Percentiles rank a stretch among this genome's conserved stretches.
These are phyloP conservation scores for Fonsecaea pedrosoi DNA, from an alignment of 2,329 filamentous ascomycete genomes.

Conservation along the genomic window DNA sequence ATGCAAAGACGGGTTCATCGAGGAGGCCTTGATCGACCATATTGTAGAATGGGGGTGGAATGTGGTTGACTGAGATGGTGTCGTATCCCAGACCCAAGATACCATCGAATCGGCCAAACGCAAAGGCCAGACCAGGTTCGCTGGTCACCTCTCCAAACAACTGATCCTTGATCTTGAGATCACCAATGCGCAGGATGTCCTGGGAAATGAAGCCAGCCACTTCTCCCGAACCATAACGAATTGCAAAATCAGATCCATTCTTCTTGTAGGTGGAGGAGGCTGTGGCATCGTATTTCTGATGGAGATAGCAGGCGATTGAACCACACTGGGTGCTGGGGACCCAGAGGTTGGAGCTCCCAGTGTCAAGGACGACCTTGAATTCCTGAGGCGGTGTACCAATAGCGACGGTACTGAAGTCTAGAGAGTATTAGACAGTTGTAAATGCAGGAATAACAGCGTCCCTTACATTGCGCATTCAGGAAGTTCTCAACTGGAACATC, in stretches of 20 bases:
- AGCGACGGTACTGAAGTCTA: constrained; percentile 96
- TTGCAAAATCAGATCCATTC: constrained; percentile 92
- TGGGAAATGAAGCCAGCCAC: constrained; percentile 92
- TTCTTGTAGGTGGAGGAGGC: constrained; percentile 88
- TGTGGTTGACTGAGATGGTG: constrained; percentile 94
- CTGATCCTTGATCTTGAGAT: constrained; percentile 85
- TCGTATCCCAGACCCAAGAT: constrained; percentile 95
- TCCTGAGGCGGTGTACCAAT: constrained; percentile 86
- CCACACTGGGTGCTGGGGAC: constrained; percentile 88
- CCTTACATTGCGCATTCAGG: constrained; percentile 96
- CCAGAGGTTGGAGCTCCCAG: constrained; percentile 98
- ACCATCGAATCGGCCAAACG: constrained; percentile 96
- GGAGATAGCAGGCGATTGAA: constrained; percentile 97
- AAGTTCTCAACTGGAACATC: constrained; percentile 94
- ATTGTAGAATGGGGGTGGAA: constrained; percentile 94
- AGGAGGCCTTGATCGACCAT: constrained; percentile 89
- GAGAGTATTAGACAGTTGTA: constrained; percentile 17
- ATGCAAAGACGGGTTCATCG: constrained; percentile 92
- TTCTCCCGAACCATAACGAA: constrained; percentile 93
- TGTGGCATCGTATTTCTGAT: constrained; percentile 93
- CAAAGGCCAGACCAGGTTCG: constrained; percentile 95
- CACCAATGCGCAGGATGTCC: constrained; percentile 85
- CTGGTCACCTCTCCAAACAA: constrained; percentile 95
- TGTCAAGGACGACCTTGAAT: constrained; percentile 99
- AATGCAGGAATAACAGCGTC: constrained; percentile 51